These are phyloP conservation scores for Aspergillus sergii DNA, from an alignment of 2,329 filamentous ascomycete genomes.

Conservation along the genomic window DNA sequence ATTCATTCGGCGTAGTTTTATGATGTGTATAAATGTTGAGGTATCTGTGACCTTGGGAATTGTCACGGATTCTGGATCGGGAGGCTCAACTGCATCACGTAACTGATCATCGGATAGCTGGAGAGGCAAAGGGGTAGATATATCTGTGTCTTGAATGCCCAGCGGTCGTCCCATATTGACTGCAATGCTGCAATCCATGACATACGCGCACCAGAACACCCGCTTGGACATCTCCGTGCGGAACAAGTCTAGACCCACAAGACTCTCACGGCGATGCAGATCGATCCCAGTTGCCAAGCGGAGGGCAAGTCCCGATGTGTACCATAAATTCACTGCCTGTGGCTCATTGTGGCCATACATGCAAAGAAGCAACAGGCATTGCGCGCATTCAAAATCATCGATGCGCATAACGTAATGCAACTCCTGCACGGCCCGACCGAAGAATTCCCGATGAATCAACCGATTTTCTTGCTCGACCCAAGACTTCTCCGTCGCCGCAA, in stretches of 20 bases:
- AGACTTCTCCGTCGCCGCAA: conserved; percentile 25
- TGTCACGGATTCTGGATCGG: not conserved
- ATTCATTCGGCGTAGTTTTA: conserved; percentile 28
- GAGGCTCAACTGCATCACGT: conserved; percentile 1
- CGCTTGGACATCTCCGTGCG: conserved; percentile 26
- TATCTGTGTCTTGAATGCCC: conserved; percentile 27
- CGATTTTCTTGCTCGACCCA: not conserved
- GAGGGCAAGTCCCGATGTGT: conserved; percentile 25
- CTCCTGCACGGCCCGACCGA: conserved; percentile 13
- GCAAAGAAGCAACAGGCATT: conserved; percentile 27
- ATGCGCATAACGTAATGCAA: conserved; percentile 17
- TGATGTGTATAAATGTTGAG: conserved; percentile 30
- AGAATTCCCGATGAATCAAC: conserved; percentile 8
- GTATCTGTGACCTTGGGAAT: conserved; percentile 16
- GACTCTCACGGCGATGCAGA: conserved; percentile 22
- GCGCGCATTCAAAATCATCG: conserved; percentile 27
- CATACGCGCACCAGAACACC: conserved; percentile 29
- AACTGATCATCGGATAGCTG: conserved; percentile 20
- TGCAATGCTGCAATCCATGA: conserved; percentile 28
- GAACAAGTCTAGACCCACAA: conserved; percentile 13
- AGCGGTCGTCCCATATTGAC: conserved; percentile 29
- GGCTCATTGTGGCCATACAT: conserved; percentile 32
- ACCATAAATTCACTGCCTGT: conserved; percentile 29
- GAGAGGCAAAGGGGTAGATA: conserved; percentile 24
- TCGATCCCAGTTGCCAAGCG: conserved; percentile 26